Conservation (phyloP, 345 rosid genomes). For the Acer campestre region DNA sequence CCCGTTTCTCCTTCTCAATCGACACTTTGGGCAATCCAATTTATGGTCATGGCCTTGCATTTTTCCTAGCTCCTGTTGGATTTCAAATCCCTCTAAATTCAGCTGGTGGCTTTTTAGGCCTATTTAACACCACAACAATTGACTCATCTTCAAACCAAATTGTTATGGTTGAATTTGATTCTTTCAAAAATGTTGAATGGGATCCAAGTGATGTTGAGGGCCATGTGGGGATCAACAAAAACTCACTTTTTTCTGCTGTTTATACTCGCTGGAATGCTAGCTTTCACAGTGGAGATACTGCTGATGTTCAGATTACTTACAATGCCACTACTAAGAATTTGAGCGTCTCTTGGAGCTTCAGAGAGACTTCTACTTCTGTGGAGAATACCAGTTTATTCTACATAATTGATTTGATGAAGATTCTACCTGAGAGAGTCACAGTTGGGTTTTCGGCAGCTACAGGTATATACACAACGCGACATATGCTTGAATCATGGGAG, state of each 20-base stretch:
- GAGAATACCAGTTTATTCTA: slow-evolving; percentile 30
- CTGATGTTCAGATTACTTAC: slow-evolving; percentile 37
- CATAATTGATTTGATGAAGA: slow-evolving; percentile 3
- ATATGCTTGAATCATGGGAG: slow-evolving; percentile 11
- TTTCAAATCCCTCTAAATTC: slow-evolving; percentile 39
- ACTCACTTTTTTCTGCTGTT: slow-evolving; percentile 25
- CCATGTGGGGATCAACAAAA: slow-evolving; percentile 49
- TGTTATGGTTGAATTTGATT: slow-evolving; percentile 43
- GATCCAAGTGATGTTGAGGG: slow-evolving; percentile 33
- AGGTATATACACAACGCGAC: background rate
- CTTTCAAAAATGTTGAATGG: slow-evolving; percentile 12
- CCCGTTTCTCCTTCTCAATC: slow-evolving; percentile 1
- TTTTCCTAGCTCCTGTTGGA: slow-evolving; percentile 33
- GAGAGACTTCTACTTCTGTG: slow-evolving; percentile 21
- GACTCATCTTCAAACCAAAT: slow-evolving; percentile 27
- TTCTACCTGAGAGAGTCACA: slow-evolving; percentile 5
- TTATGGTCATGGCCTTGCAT: slow-evolving; percentile 1
- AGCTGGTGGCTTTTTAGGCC: slow-evolving; percentile 46
- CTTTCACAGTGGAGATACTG: slow-evolving; percentile 27
- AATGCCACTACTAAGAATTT: slow-evolving; percentile 39
- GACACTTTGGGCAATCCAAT: background rate
- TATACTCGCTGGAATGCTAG: slow-evolving; percentile 40
- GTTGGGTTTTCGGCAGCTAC: slow-evolving; percentile 22
- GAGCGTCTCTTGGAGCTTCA: slow-evolving; percentile 49
- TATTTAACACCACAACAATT: slow-evolving; percentile 28